Percentiles rank a stretch among this genome's conserved stretches.
Conservation (phyloP, 2,329 filamentous ascomycete species). For the Cladosporium velox region DNA sequence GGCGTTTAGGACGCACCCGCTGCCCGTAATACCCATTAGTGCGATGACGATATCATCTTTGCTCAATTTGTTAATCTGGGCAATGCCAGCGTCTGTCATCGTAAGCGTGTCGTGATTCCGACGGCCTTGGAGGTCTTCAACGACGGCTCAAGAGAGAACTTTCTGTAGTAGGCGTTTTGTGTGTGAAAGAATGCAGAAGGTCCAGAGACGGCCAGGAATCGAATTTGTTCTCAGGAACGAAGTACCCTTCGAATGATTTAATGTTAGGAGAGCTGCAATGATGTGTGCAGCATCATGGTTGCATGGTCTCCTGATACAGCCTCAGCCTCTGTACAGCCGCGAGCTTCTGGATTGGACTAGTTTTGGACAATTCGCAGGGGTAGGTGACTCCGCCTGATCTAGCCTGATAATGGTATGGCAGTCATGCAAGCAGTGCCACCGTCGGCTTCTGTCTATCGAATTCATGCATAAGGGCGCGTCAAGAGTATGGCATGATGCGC, state of each 20-base stretch:
- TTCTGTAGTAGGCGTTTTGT: background rate
- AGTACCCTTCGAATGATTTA: background rate
- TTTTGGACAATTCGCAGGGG: background rate
- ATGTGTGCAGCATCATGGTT: background rate
- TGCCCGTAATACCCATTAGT: conserved; percentile 47
- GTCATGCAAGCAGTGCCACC: background rate
- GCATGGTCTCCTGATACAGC: background rate
- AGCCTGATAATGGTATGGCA: background rate
- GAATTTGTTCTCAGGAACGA: too few relatives aligned
- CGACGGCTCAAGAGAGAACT: background rate
- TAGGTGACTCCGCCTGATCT: background rate
- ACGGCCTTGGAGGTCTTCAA: background rate
- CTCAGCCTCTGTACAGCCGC: conserved; percentile 12
- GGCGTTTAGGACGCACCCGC: background rate
- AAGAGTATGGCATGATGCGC: background rate
- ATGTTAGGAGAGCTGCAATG: background rate
- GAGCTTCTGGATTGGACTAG: background rate
- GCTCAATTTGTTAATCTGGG: background rate
- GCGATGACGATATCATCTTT: conserved; percentile 34
- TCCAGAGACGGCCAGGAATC: background rate
- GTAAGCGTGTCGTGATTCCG: background rate
- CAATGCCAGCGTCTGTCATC: background rate
- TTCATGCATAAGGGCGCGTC: background rate
- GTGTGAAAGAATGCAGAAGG: background rate
- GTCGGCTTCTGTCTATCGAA: conserved; percentile 15